phyloP scores from a whole-genome alignment of 75 land plant species.

The Selaginella moellendorffii region DNA sequence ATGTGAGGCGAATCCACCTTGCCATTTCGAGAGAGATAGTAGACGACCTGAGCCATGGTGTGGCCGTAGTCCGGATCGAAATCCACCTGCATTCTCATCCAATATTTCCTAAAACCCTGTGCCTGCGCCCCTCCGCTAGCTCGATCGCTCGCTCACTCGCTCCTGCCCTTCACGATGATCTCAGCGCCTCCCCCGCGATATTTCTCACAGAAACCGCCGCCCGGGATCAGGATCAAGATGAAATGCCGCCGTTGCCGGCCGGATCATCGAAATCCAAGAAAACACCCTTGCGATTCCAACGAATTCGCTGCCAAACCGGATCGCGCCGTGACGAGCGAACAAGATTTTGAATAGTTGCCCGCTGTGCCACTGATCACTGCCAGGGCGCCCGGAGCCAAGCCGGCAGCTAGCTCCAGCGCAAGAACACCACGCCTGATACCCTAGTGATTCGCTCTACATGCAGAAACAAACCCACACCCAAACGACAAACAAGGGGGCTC shows the following conservation, averaged over 20 bases:
- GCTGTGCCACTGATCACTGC: not conserved
- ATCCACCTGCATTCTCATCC: not conserved
- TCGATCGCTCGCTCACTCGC: too few species aligned
- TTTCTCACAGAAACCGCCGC: not conserved
- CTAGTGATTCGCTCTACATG: not conserved
- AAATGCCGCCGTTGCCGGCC: not conserved
- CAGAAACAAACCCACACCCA: too few species aligned
- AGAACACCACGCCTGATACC: not conserved
- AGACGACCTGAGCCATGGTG: not conserved
- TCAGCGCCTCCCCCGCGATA: not conserved
- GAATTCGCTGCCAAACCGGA: not conserved
- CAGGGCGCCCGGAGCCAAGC: not conserved
- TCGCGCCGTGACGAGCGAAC: not conserved
- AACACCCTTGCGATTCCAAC: not conserved
- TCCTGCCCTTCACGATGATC: not conserved
- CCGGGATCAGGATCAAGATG: not conserved
- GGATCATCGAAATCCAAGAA: not conserved
- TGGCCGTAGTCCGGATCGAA: not conserved
- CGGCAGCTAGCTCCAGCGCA: not conserved
- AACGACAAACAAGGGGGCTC: too few species aligned
- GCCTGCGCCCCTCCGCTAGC: too few species aligned
- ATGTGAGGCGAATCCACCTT: conserved; percentile 3
- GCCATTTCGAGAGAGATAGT: not conserved
- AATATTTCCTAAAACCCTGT: too few species aligned
- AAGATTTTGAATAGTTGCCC: too few species aligned